Evolutionary conservation across 2,329 filamentous ascomycete genomes (phyloP).

Genomic region (Phyllosticta citribraziliensis): DNA sequence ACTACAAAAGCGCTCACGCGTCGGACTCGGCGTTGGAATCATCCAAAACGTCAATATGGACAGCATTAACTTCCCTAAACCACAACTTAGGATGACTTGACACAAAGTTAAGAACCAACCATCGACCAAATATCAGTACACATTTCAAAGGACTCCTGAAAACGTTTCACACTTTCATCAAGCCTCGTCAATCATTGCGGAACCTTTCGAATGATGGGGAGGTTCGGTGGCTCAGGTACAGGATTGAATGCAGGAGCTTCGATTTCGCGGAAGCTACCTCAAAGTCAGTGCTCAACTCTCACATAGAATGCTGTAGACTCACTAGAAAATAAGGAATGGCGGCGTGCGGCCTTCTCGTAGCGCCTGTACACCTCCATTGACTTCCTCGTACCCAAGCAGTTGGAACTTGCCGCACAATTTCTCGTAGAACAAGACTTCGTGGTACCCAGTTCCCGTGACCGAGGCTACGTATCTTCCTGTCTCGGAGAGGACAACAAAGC

Average conservation of each 20-base stretch:
- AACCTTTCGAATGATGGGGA: background rate
- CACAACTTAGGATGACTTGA: too few relatives aligned
- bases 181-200: background rate
- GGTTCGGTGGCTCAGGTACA: background rate
- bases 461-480: background rate
- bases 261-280: background rate
- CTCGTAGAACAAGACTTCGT: background rate
- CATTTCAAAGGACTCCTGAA: too few relatives aligned
- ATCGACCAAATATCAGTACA: too few relatives aligned
- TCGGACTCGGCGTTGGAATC: too few relatives aligned
- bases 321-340: background rate
- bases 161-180: background rate
- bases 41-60: too few relatives aligned
- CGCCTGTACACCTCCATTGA: background rate
- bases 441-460: background rate
- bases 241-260: background rate
- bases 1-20: too few relatives aligned
- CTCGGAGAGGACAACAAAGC: background rate
- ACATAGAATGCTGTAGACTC: background rate
- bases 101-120: too few relatives aligned
- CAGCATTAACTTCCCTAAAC: too few relatives aligned
- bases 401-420: background rate
- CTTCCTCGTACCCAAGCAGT: background rate
- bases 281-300: background rate
- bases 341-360: background rate